Evolutionary conservation across 176 grass and related monocot genomes (phyloP).

Genomic region (Bonia amplexicaulis): DNA sequence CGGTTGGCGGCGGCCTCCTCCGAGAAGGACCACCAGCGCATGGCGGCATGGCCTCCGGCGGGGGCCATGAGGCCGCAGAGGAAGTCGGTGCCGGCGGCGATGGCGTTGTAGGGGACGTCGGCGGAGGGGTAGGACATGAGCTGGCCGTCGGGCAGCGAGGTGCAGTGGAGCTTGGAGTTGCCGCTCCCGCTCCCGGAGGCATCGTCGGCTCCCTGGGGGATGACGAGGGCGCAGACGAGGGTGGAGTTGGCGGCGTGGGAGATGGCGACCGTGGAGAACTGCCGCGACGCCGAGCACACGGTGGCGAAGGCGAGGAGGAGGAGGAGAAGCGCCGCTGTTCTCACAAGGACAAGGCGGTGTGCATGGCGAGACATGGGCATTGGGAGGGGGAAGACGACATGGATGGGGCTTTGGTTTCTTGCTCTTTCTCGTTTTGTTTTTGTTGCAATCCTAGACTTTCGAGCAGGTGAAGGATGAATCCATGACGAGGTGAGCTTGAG

Average conservation of each 20-base stretch:
- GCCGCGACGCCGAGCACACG: conserved; percentile 10
- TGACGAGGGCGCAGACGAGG: conserved; percentile 64
- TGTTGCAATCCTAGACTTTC: no score
- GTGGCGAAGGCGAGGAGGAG: not conserved
- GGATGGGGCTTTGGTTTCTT: not conserved
- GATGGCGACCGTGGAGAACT: conserved; percentile 66
- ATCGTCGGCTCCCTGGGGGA: not conserved
- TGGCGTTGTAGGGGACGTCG: conserved; percentile 54
- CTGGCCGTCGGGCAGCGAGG: conserved; percentile 12
- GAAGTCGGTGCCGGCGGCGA: conserved; percentile 67
- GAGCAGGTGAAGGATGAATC: not conserved
- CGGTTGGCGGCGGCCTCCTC: not conserved
- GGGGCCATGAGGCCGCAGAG: conserved; percentile 59
- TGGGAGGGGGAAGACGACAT: conserved; percentile 43
- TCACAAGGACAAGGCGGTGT: not conserved
- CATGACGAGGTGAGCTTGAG: not conserved
- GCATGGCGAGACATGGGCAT: conserved; percentile 30
- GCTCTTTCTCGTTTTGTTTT: not conserved
- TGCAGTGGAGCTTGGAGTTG: conserved; percentile 57
- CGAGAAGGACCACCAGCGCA: conserved; percentile 82
- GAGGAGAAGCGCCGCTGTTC: not conserved
- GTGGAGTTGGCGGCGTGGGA: conserved; percentile 30
- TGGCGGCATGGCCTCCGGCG: conserved; percentile 33
- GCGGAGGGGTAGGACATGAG: conserved; percentile 33
- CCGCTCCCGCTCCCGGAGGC: not conserved